Conservation (phyloP, 345 rosid species). For the Luvunga scandens region DNA sequence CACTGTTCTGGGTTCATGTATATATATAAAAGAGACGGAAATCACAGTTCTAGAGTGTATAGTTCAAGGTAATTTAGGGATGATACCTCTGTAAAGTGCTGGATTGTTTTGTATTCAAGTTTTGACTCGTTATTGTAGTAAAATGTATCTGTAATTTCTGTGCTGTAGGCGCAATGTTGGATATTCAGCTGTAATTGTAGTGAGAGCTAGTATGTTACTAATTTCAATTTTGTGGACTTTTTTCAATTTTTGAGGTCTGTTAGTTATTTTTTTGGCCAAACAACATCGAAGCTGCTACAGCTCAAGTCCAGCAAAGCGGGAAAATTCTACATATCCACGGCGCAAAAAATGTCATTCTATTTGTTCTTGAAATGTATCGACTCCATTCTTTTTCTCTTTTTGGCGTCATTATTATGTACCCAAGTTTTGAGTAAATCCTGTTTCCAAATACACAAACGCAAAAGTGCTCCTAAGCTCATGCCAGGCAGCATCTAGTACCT, state of each 20-base stretch:
- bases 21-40: conserved; percentile 5
- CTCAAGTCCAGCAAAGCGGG: not conserved
- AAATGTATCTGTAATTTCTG: not conserved
- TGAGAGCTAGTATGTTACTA: not conserved
- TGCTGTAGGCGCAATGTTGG: not conserved
- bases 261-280: not conserved
- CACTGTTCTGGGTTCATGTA: conserved; percentile 4
- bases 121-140: not conserved
- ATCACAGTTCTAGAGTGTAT: not conserved
- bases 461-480: not conserved
- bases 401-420: not conserved
- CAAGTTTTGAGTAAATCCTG: not conserved
- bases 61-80: not conserved
- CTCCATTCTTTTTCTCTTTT: not conserved
- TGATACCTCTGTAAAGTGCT: not conserved
- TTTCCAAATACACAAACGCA: not conserved
- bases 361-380: not conserved
- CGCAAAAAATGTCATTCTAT: not conserved
- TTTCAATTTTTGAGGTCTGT: not conserved
- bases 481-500: not conserved
- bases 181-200: not conserved
- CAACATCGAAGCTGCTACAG: not conserved
- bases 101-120: conserved; percentile 2
- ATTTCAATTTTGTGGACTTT: not conserved
- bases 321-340: not conserved